phyloP scores from a whole-genome alignment of 1,284 basidiomycete species.

The Vanrija humicola region DNA sequence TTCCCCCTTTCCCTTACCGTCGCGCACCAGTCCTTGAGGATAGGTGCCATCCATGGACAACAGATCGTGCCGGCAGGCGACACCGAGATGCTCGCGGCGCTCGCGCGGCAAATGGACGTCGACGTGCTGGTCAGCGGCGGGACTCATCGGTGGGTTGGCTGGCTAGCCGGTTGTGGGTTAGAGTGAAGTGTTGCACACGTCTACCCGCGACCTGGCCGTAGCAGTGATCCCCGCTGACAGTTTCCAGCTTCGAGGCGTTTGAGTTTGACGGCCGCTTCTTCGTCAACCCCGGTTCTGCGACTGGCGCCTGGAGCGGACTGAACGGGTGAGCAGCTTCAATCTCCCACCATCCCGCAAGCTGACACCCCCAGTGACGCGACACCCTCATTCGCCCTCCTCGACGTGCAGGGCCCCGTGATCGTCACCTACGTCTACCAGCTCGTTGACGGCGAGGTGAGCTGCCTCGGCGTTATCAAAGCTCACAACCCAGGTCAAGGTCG shows the following conservation, averaged over 20 bases:
- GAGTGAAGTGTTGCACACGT: not conserved
- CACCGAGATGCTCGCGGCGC: constrained; percentile 75
- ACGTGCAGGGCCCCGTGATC: constrained; percentile 88
- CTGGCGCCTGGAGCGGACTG: constrained; percentile 84
- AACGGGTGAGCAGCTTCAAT: constrained; percentile 56
- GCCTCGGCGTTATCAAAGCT: not conserved
- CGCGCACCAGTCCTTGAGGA: constrained; percentile 70
- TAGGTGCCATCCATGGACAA: constrained; percentile 92
- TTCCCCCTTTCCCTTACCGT: constrained; percentile 82
- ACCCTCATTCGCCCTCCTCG: constrained; percentile 87
- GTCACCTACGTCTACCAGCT: constrained; percentile 95
- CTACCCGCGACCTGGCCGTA: not conserved
- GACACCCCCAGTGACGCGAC: constrained; percentile 56
- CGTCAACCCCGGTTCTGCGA: constrained; percentile 92
- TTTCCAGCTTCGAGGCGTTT: constrained; percentile 81
- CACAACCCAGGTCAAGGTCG: constrained; percentile 50
- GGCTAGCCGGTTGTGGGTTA: not conserved
- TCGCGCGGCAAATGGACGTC: constrained; percentile 94
- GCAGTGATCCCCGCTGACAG: not conserved
- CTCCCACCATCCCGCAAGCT: not conserved
- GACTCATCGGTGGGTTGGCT: constrained; percentile 73
- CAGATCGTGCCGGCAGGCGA: constrained; percentile 91
- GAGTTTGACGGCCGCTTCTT: constrained; percentile 91
- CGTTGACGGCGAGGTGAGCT: constrained; percentile 78
- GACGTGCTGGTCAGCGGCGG: constrained; percentile 92